These are phyloP conservation scores for Colletotrichum tropicicola DNA, from an alignment of 2,329 filamentous ascomycete genomes.

Conservation along the genomic window DNA sequence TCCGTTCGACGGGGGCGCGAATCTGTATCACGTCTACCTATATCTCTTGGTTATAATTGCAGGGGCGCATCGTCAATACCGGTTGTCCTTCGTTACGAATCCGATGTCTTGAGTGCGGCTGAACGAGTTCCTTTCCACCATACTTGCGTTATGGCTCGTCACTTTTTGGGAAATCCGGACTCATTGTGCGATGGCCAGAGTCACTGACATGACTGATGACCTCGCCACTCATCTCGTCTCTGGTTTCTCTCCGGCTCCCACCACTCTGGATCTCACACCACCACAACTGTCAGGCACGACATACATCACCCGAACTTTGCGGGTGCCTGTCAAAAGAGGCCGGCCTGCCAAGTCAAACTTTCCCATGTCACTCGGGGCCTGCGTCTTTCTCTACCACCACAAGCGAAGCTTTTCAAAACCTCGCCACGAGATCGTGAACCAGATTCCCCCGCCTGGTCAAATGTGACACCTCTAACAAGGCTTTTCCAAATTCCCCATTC, in stretches of 20 bases:
- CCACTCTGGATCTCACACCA: background rate
- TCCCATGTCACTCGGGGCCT: background rate
- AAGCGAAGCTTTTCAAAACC: background rate
- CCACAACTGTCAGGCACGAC: background rate
- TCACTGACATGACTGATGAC: background rate
- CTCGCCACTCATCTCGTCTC: background rate
- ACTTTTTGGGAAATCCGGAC: background rate
- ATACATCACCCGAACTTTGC: background rate
- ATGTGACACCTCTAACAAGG: too few species aligned
- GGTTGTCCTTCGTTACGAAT: background rate
- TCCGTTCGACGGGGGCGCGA: background rate
- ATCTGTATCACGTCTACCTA: background rate
- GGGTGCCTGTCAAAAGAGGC: background rate
- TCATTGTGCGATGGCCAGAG: background rate
- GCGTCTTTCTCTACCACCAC: too few species aligned
- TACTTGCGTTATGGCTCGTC: background rate
- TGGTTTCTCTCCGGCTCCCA: background rate
- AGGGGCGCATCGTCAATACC: background rate
- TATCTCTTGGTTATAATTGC: background rate
- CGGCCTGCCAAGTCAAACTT: constrained; percentile 6
- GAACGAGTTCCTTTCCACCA: background rate
- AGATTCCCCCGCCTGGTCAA: too few species aligned
- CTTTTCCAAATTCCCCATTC: background rate
- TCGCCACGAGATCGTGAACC: background rate
- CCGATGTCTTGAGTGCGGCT: background rate